These are phyloP conservation scores for Chalaropsis thielavioides DNA, from an alignment of 2,329 filamentous ascomycete genomes.

Conservation along the genomic window DNA sequence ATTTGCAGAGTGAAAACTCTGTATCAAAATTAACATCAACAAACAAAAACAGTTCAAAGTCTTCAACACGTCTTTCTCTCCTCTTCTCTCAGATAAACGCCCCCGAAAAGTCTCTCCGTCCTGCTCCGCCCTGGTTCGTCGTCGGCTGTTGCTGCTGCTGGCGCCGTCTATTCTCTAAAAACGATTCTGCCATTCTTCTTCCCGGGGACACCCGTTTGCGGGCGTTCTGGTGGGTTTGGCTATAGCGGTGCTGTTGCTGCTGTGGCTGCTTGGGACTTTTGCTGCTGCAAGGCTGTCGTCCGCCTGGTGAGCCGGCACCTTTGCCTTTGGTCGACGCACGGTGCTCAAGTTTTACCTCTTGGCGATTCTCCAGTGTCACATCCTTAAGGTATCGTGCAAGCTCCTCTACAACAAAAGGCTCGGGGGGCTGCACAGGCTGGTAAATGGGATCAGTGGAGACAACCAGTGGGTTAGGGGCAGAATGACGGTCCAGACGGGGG, in stretches of 20 bases:
- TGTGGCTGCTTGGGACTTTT: background rate
- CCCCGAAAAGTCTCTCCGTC: constrained; percentile 12
- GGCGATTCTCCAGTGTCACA: constrained; percentile 10
- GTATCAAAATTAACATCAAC: background rate
- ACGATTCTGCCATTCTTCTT: constrained; percentile 14
- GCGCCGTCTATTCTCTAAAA: constrained; percentile 14
- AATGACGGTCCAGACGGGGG: background rate
- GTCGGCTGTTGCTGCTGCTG: background rate
- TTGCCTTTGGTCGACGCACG: background rate
- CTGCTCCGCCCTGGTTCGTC: background rate
- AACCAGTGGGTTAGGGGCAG: background rate
- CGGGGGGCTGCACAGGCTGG: background rate
- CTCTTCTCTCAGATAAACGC: constrained; percentile 11
- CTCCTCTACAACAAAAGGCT: background rate
- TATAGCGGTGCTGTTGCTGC: background rate
- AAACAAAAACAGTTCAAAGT: background rate
- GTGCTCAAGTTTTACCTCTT: constrained; percentile 4
- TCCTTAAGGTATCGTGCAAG: constrained; percentile 1
- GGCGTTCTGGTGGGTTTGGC: background rate
- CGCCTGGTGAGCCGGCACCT: background rate
- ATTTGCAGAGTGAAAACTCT: background rate
- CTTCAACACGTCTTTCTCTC: background rate
- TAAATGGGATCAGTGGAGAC: background rate
- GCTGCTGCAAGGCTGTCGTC: background rate
- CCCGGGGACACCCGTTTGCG: constrained; percentile 13